Conservation (phyloP, 1,139 yeast genomes). For the Kluyveromyces sp. region DNA sequence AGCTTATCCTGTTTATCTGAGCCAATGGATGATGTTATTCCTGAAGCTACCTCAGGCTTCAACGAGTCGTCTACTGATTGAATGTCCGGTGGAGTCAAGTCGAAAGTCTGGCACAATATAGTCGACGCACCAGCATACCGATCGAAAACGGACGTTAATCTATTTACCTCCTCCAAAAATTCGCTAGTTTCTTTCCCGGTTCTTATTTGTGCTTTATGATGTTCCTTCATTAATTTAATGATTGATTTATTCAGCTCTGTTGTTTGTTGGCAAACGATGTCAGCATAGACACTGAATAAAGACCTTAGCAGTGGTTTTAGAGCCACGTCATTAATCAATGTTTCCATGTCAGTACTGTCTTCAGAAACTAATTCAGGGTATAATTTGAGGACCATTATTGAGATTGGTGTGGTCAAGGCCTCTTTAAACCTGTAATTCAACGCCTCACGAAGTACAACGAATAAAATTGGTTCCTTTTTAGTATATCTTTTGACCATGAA, state of each 20-base stretch:
- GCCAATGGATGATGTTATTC: constrained; percentile 22
- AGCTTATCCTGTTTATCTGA: constrained; percentile 31
- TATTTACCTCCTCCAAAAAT: constrained; percentile 39
- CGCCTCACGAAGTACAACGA: constrained; percentile 48
- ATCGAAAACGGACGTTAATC: constrained; percentile 36
- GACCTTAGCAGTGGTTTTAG: constrained; percentile 28
- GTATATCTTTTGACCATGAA: constrained; percentile 33
- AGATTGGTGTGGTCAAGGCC: constrained; percentile 44
- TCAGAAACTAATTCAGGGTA: constrained; percentile 35
- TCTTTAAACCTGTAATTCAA: constrained; percentile 43
- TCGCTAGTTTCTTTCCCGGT: constrained; percentile 61
- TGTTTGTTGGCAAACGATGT: constrained; percentile 39
- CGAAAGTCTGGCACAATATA: constrained; percentile 40
- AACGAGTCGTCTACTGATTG: constrained; percentile 23
- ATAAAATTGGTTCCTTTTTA: constrained; percentile 38
- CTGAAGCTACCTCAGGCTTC: constrained; percentile 13
- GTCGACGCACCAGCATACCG: constrained; percentile 42
- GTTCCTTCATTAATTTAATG: constrained; percentile 35
- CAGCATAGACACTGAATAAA: constrained; percentile 43
- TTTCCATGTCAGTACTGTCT: constrained; percentile 22
- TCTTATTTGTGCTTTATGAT: constrained; percentile 51
- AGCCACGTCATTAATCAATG: constrained; percentile 21
- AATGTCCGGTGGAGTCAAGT: constrained; percentile 30
- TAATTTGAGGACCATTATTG: constrained; percentile 46
- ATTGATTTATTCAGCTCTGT: constrained; percentile 35